Conservation (phyloP, 2,329 filamentous ascomycete genomes). For the Botrytis pseudocinerea region DNA sequence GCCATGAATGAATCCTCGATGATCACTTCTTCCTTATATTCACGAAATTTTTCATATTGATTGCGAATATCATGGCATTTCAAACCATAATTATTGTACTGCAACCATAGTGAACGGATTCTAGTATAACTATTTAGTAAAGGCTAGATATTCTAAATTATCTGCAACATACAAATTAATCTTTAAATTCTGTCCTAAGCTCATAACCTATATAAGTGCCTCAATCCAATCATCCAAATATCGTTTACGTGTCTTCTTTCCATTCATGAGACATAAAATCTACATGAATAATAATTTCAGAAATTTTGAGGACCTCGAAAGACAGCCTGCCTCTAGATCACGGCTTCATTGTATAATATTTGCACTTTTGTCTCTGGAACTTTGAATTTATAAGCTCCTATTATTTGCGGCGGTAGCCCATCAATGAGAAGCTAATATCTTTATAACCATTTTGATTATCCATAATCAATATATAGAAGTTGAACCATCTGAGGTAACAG, state of each 20-base stretch:
- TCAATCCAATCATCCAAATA: background rate
- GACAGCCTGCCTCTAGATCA: background rate
- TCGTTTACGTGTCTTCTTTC: fast-evolving
- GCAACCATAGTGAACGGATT: background rate
- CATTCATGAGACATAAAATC: background rate
- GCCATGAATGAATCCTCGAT: too few species aligned
- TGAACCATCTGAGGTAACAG: background rate
- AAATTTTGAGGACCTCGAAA: background rate
- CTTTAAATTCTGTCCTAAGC: background rate
- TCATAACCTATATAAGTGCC: background rate
- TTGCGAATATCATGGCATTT: too few species aligned
- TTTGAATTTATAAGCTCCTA: too few species aligned
- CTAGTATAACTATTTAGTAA: background rate
- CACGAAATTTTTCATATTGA: background rate
- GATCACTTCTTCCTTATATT: background rate
- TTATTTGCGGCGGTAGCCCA: too few species aligned
- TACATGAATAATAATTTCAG: background rate
- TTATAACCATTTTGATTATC: background rate
- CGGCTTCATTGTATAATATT: background rate
- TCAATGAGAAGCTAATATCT: background rate
- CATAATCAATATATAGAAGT: background rate
- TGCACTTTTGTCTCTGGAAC: too few species aligned
- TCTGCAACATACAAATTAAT: background rate
- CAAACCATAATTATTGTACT: background rate
- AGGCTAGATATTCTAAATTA: background rate